Percentiles rank a stretch among this genome's conserved stretches.
phyloP scores from a whole-genome alignment of 306 rosid species.

The Citrullus colocynthis region DNA sequence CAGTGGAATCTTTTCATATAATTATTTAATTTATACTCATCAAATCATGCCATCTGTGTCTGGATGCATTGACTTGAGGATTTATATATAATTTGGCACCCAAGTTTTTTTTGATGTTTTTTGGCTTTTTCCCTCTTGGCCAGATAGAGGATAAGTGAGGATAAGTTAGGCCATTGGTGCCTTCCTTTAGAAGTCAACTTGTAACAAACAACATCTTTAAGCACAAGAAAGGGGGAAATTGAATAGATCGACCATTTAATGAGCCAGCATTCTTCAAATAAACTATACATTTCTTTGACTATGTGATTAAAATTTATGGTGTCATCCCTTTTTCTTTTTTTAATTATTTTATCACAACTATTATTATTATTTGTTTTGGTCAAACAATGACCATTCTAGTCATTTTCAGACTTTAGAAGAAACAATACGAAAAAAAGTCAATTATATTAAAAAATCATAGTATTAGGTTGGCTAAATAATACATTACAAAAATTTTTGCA shows the following conservation, averaged over 20 bases:
- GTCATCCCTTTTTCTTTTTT: background rate
- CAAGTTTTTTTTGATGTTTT: background rate
- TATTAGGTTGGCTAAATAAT: background rate
- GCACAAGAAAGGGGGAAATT: too few species aligned
- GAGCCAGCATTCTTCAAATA: too few species aligned
- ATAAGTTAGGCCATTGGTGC: background rate
- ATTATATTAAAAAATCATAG: background rate
- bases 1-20: background rate
- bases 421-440: background rate
- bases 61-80: background rate
- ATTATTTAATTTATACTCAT: background rate
- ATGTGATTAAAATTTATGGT: background rate
- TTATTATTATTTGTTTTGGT: background rate
- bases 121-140: background rate
- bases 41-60: background rate
- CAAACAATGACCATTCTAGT: background rate
- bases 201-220: too few species aligned
- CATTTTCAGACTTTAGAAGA: background rate
- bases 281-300: background rate
- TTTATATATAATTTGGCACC: background rate
- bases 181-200: background rate
- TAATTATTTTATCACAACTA: background rate
- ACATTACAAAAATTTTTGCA: too few species aligned
- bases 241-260: too few species aligned
- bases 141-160: background rate